Percentiles rank a stretch among this genome's conserved stretches.
phyloP scores from a whole-genome alignment of 164 flowering plant genomes.

The Stephania yunnanensis region DNA sequence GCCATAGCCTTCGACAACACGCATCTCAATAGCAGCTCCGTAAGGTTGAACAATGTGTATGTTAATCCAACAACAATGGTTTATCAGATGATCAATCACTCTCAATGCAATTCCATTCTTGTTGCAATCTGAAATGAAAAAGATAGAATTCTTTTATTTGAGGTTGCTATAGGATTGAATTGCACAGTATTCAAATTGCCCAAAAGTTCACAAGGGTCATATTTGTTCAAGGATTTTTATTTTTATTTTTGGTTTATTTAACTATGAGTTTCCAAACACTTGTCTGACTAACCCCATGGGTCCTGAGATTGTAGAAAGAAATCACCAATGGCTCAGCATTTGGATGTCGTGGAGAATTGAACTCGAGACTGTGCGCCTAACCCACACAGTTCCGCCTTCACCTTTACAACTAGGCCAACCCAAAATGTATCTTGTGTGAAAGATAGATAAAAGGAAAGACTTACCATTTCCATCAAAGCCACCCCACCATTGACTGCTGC shows the following conservation, averaged over 20 bases:
- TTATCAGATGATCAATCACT: slow-evolving; percentile 36
- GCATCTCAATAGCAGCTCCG: slow-evolving; percentile 64
- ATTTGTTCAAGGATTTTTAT: background rate
- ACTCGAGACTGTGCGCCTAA: too few relatives aligned
- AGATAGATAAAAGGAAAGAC: slow-evolving; percentile 4
- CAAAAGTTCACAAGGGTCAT: too few relatives aligned
- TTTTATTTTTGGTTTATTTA: too few relatives aligned
- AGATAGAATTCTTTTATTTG: background rate
- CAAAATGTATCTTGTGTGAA: too few relatives aligned
- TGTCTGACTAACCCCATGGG: too few relatives aligned
- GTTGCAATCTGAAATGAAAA: slow-evolving; percentile 38
- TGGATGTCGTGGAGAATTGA: too few relatives aligned
- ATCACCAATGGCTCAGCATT: too few relatives aligned
- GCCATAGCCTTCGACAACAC: slow-evolving; percentile 70
- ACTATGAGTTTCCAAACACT: too few relatives aligned
- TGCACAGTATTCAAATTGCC: background rate
- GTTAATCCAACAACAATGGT: slow-evolving; percentile 65
- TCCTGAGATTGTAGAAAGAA: too few relatives aligned
- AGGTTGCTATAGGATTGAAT: background rate
- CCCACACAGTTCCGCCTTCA: too few relatives aligned
- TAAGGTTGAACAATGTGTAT: slow-evolving; percentile 60
- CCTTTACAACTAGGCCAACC: too few relatives aligned
- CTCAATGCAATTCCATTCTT: slow-evolving; percentile 54
- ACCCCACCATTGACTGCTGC: slow-evolving; percentile 65
- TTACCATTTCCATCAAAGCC: slow-evolving; percentile 54